phyloP scores from a whole-genome alignment of 2,329 filamentous ascomycete genomes.

The Pseudocercospora macadamiae region DNA sequence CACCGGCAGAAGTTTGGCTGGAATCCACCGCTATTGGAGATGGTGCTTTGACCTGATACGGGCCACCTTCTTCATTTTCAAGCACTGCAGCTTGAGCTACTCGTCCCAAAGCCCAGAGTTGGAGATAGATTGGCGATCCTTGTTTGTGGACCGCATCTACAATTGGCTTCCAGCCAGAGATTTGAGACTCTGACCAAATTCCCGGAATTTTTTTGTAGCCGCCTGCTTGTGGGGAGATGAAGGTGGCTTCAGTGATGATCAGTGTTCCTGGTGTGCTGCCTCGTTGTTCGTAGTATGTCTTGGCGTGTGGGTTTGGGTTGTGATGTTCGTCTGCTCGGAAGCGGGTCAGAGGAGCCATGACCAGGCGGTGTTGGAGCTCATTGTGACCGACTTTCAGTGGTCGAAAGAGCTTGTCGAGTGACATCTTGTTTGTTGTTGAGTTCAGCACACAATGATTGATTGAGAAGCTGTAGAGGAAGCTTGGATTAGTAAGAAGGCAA shows the following conservation, averaged over 20 bases:
- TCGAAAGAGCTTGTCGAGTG: slow-evolving; percentile 38
- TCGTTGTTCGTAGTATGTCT: slow-evolving; percentile 60
- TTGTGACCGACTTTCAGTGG: slow-evolving; percentile 48
- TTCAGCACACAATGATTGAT: too few species aligned
- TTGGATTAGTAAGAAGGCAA: too few species aligned
- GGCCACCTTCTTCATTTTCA: slow-evolving; percentile 36
- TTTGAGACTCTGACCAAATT: slow-evolving; percentile 60
- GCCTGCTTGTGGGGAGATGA: slow-evolving; percentile 52
- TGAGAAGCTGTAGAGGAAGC: too few species aligned
- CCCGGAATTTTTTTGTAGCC: slow-evolving; percentile 59
- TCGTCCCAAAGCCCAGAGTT: slow-evolving; percentile 66
- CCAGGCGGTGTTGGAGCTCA: slow-evolving; percentile 52
- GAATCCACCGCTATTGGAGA: slow-evolving; percentile 40
- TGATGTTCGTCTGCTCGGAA: slow-evolving; percentile 49
- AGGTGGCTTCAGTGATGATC: slow-evolving; percentile 62
- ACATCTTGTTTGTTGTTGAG: neutral
- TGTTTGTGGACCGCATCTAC: slow-evolving; percentile 66
- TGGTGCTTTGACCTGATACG: slow-evolving; percentile 33
- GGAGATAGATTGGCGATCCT: slow-evolving; percentile 62
- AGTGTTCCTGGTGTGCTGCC: slow-evolving; percentile 58
- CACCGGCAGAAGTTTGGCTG: slow-evolving; percentile 16
- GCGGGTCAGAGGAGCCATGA: slow-evolving; percentile 61
- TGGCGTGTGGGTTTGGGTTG: slow-evolving; percentile 37
- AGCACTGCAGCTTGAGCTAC: slow-evolving; percentile 48
- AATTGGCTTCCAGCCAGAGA: slow-evolving; percentile 63